Conservation (phyloP, 805 yeast genomes). For the Sporopachydermia quercuum region DNA sequence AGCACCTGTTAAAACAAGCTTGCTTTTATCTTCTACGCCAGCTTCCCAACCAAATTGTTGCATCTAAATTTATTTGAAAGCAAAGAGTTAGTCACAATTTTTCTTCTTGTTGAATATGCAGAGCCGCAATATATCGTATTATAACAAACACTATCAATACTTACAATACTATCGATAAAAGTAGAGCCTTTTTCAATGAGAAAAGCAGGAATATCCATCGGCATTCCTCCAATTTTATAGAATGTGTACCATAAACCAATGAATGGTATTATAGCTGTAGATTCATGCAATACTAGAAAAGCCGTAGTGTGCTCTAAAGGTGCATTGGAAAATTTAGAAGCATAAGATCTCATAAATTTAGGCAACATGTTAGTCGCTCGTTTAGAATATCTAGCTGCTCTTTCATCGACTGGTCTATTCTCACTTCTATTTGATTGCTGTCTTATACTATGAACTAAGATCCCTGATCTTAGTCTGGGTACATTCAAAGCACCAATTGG, state of each 20-base stretch:
- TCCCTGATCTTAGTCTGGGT: conserved; percentile 25
- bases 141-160: conserved; percentile 7
- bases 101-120: conserved; percentile 17
- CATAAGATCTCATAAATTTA: conserved; percentile 32
- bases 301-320: conserved; percentile 50
- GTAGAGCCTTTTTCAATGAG: conserved; percentile 43
- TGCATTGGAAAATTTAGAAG: conserved; percentile 32
- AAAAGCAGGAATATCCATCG: conserved; percentile 43
- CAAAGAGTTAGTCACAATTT: conserved; percentile 7
- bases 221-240: conserved; percentile 38
- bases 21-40: conserved; percentile 35
- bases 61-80: conserved; percentile 6
- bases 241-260: conserved; percentile 53
- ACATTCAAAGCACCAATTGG: conserved; percentile 31
- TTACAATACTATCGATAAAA: conserved; percentile 38
- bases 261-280: conserved; percentile 61
- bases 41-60: conserved; percentile 15
- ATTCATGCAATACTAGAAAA: conserved; percentile 55
- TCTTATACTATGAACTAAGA: too few relatives aligned
- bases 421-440: too few relatives aligned
- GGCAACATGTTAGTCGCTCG: conserved; percentile 22
- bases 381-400: not conserved
- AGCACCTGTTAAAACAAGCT: conserved; percentile 55
- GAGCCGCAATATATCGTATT: conserved; percentile 16
- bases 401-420: conserved; percentile 11